Conservation (phyloP, 2,329 filamentous ascomycete species). For the Fusarium chaquense region DNA sequence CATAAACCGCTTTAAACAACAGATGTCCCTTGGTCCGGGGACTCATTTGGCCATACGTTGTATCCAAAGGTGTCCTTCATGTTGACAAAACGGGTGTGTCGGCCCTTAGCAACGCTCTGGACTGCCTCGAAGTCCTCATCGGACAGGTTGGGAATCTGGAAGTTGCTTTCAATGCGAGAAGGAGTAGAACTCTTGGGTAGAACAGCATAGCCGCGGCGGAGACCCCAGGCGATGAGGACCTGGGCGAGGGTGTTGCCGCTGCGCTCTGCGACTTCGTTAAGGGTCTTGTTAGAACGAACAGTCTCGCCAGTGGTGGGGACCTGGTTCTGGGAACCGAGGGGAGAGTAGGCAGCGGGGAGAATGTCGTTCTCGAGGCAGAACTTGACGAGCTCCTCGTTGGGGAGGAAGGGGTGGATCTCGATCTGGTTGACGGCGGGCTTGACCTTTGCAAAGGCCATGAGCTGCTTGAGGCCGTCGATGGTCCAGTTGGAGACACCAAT, state of each 20-base stretch:
- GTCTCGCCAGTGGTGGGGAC: conserved; percentile 47
- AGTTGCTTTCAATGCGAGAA: conserved; percentile 64
- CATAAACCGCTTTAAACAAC: conserved; percentile 26
- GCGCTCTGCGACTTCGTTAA: conserved; percentile 65
- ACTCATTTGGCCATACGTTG: conserved; percentile 74
- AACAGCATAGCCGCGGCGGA: conserved; percentile 74
- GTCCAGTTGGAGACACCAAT: conserved; percentile 67
- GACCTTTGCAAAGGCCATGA: conserved; percentile 56
- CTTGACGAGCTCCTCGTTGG: conserved; percentile 62
- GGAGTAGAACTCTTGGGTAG: conserved; percentile 78
- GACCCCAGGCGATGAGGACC: conserved; percentile 69
- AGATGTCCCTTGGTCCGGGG: too few species aligned
- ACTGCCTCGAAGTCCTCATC: conserved; percentile 69
- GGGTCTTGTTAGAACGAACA: conserved; percentile 51
- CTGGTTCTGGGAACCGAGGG: conserved; percentile 68
- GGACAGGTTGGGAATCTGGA: conserved; percentile 41
- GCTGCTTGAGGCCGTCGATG: conserved; percentile 53
- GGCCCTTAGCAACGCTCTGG: conserved; percentile 59
- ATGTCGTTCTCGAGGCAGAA: conserved; percentile 66
- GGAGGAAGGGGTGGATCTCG: conserved; percentile 52
- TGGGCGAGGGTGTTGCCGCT: conserved; percentile 65
- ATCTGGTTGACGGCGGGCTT: conserved; percentile 65
- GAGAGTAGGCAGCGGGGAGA: conserved; percentile 67
- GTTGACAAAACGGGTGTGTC: conserved; percentile 80
- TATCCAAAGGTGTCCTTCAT: conserved; percentile 86